Conservation (phyloP, 257 asterid species). For the Avicennia marina region DNA sequence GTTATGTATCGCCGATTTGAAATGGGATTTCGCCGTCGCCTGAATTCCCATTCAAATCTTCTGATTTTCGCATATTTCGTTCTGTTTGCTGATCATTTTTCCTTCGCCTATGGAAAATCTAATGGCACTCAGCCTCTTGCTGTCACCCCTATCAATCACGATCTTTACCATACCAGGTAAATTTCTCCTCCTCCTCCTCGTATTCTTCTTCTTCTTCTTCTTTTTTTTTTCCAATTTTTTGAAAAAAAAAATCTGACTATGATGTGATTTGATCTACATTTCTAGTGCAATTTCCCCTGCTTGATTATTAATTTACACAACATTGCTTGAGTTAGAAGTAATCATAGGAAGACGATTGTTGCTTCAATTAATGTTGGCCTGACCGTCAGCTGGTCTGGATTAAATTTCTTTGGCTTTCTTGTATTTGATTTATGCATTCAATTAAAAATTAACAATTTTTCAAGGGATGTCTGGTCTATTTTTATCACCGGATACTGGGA, state of each 20-base stretch:
- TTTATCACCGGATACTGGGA: neutral
- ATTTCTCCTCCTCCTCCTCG: neutral
- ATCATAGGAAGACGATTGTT: constrained; percentile 2
- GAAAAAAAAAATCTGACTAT: neutral
- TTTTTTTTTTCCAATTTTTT: no score
- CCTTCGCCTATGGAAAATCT: constrained; percentile 37
- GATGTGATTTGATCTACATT: constrained; percentile 5
- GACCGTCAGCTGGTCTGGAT: constrained; percentile 20
- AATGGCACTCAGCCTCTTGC: constrained; percentile 29
- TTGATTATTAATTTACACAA: constrained; percentile 1
- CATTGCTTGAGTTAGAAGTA: constrained; percentile 19
- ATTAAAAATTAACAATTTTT: neutral
- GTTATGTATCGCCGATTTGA: constrained; percentile 28
- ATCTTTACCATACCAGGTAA: constrained; percentile 90
- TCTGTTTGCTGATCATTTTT: constrained; percentile 15
- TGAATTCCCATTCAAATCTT: constrained; percentile 17
- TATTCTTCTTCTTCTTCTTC: no score
- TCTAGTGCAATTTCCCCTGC: neutral
- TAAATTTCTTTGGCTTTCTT: constrained; percentile 13
- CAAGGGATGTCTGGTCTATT: neutral
- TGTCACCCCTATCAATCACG: constrained; percentile 74
- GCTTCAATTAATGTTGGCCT: constrained; percentile 15
- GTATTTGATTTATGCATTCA: neutral
- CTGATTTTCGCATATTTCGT: constrained; percentile 19
- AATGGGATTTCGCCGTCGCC: constrained; percentile 53